phyloP scores from a whole-genome alignment of 2,329 filamentous ascomycete genomes.

The Fusarium gaditjirri region DNA sequence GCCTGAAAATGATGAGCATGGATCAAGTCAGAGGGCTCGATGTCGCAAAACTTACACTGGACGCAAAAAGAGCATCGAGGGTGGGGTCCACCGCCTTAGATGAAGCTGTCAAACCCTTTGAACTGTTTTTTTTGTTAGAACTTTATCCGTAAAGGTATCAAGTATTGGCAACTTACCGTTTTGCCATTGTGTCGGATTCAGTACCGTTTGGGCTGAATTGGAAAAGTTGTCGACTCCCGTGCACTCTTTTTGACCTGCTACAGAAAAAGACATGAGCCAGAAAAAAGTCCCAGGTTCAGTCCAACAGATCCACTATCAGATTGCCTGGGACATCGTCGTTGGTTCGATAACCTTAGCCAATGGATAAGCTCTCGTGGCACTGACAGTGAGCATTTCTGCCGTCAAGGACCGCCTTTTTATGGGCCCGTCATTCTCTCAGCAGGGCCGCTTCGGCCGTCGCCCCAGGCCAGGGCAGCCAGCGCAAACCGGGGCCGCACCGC shows the following conservation, averaged over 20 bases:
- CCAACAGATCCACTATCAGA: conserved; percentile 28
- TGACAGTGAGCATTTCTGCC: conserved; percentile 45
- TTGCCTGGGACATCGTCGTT: conserved; percentile 16
- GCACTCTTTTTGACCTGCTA: conserved; percentile 27
- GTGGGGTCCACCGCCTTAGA: conserved; percentile 73
- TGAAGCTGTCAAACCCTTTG: conserved; percentile 55
- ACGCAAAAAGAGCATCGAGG: conserved; percentile 75
- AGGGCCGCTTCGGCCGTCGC: conserved; percentile 39
- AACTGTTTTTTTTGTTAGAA: conserved; percentile 47
- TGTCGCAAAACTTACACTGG: conserved; percentile 68
- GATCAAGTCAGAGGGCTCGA: conserved; percentile 2
- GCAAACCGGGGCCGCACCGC: conserved; percentile 41
- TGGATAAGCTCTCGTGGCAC: conserved; percentile 19
- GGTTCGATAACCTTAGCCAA: conserved; percentile 11
- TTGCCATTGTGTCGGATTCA: conserved; percentile 38
- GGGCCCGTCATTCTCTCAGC: conserved; percentile 46
- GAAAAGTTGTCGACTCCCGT: conserved; percentile 16
- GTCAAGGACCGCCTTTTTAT: conserved; percentile 41
- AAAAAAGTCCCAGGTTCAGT: conserved; percentile 41
- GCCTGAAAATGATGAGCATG: conserved; percentile 51
- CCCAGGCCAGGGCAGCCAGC: conserved; percentile 36
- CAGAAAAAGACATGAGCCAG: conserved; percentile 38
- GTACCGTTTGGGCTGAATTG: conserved; percentile 3
- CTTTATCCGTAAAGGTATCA: conserved; percentile 4
- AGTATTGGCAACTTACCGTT: conserved; percentile 31